These are phyloP conservation scores for Xerocomus nothofagi DNA, from an alignment of 1,284 basidiomycete species.

Conservation along the genomic window DNA sequence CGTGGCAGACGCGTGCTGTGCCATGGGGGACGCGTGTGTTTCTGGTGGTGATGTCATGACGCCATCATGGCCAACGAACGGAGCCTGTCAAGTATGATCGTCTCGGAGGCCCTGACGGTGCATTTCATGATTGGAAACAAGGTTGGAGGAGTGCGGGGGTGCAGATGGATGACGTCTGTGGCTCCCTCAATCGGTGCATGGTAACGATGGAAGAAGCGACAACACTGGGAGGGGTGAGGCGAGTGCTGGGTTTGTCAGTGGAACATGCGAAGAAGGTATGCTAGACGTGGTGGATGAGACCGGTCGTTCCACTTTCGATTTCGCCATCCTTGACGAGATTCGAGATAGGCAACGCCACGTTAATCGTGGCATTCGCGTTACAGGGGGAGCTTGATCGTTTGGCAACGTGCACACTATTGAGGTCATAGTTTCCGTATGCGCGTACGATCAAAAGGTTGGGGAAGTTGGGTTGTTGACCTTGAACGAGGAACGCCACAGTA, in stretches of 20 bases:
- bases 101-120: constrained; percentile 18
- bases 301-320: background rate
- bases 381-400: constrained; percentile 14
- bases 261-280: constrained; percentile 24
- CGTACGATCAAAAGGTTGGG: constrained; percentile 8
- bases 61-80: constrained; percentile 10
- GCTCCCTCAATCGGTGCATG: background rate
- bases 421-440: constrained; percentile 12
- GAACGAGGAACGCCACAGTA: constrained; percentile 1
- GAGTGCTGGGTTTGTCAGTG: background rate
- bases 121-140: constrained; percentile 15
- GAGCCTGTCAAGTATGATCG: constrained; percentile 10
- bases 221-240: constrained; percentile 3
- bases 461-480: background rate
- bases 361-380: constrained; percentile 11
- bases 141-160: constrained; percentile 23
- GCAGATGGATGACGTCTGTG: constrained; percentile 19
- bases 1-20: constrained; percentile 31
- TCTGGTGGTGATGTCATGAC: constrained; percentile 20
- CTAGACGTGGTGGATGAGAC: constrained; percentile 5
- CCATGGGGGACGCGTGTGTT: constrained; percentile 30
- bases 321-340: constrained; percentile 13
- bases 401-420: constrained; percentile 1
- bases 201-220: constrained; percentile 10
- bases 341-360: constrained; percentile 7